Conservation (phyloP, 176 grass and related monocot genomes). For the Hsuehochloa calcarea region DNA sequence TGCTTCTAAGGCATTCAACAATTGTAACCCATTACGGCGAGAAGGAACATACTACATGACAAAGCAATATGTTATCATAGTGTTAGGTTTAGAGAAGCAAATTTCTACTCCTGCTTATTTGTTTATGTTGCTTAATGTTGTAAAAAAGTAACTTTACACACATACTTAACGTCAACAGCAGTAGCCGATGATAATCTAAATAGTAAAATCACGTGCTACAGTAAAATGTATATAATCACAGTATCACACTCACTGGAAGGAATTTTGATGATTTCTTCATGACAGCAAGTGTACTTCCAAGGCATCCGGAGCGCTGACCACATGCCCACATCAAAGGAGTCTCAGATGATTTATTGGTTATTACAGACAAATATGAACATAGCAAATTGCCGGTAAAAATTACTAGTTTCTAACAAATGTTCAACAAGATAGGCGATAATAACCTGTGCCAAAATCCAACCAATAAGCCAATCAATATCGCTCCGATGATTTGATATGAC, state of each 20-base stretch:
- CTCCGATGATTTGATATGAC: slow-evolving; percentile 78
- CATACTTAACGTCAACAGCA: not conserved
- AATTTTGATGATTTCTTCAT: slow-evolving; percentile 95
- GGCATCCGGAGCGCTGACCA: slow-evolving; percentile 83
- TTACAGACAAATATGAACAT: not conserved
- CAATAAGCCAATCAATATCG: slow-evolving; percentile 95
- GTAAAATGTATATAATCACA: slow-evolving; percentile 16
- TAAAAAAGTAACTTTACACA: not conserved
- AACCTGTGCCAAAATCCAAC: slow-evolving; percentile 91
- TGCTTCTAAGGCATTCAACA: not conserved
- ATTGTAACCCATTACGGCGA: not conserved
- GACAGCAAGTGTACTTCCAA: slow-evolving; percentile 84
- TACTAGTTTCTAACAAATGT: not conserved
- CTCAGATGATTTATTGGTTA: not conserved
- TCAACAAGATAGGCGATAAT: slow-evolving; percentile 15
- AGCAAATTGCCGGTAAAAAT: not conserved
- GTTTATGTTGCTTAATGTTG: not conserved
- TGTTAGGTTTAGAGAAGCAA: not conserved
- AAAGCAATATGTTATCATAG: not conserved
- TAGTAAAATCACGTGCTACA: not conserved
- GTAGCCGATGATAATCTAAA: not conserved
- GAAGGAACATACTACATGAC: not conserved
- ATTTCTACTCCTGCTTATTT: not conserved
- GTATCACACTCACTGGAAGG: slow-evolving; percentile 66
- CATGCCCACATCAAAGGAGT: not conserved